Conservation (phyloP, 495 filamentous ascomycete species). For the Neurospora sp. region DNA sequence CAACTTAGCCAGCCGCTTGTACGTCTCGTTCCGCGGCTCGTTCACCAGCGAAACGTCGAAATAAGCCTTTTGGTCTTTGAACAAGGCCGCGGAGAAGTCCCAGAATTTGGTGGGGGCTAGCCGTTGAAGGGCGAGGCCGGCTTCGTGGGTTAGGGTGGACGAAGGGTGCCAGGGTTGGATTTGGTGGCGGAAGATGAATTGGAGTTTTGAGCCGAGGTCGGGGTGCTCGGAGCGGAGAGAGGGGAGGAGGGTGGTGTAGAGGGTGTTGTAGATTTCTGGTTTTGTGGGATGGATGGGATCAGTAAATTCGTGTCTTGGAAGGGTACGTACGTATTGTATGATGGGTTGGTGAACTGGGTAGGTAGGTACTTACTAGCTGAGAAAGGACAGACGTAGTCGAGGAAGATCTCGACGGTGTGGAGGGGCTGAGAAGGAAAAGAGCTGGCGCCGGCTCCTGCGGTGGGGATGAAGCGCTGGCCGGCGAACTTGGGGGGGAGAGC, state of each 20-base stretch:
- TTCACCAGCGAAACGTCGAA: slow-evolving; percentile 77
- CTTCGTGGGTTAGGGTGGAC: slow-evolving; percentile 80
- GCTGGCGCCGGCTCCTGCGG: slow-evolving; percentile 13
- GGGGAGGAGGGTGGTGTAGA: slow-evolving; percentile 44
- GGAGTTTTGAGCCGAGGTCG: slow-evolving; percentile 45
- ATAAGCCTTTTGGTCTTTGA: slow-evolving; percentile 57
- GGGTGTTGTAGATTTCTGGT: slow-evolving; percentile 51
- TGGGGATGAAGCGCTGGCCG: slow-evolving; percentile 50
- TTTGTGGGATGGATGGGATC: neutral
- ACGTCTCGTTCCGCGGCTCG: slow-evolving; percentile 78
- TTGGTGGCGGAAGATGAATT: slow-evolving; percentile 78
- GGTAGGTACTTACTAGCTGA: slow-evolving; percentile 21
- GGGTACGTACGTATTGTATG: neutral
- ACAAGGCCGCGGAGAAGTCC: slow-evolving; percentile 63
- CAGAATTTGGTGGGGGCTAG: slow-evolving; percentile 63
- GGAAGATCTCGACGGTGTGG: slow-evolving; percentile 71
- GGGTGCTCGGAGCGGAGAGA: slow-evolving; percentile 46
- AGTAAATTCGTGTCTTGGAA: neutral
- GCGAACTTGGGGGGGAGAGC: slow-evolving; percentile 69
- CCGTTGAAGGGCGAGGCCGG: slow-evolving; percentile 64
- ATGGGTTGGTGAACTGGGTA: slow-evolving; percentile 31
- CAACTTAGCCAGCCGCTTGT: slow-evolving; percentile 61
- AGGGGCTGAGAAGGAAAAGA: slow-evolving; percentile 33
- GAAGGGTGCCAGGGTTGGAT: slow-evolving; percentile 95
- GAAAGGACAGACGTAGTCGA: slow-evolving; percentile 80